These are phyloP conservation scores for Pleurotus cornucopiae DNA, from an alignment of 768 basidiomycete genomes.

Conservation along the genomic window DNA sequence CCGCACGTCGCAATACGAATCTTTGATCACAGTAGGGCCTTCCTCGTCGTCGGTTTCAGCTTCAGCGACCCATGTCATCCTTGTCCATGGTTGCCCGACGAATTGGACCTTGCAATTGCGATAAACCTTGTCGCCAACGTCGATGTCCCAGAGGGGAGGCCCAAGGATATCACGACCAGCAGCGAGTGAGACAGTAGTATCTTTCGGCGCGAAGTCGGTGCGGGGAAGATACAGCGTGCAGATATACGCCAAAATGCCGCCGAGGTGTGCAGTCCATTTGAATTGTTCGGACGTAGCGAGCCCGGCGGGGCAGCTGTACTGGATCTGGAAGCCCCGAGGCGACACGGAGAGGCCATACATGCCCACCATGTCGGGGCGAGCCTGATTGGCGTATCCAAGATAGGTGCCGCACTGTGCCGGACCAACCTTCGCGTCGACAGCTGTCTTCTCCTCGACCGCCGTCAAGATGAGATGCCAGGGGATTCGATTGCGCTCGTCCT, in stretches of 20 bases:
- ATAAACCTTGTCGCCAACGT: background rate
- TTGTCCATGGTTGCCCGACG: background rate
- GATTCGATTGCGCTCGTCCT: background rate
- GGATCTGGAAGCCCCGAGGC: slow-evolving; percentile 2
- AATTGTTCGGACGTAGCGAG: slow-evolving; percentile 17
- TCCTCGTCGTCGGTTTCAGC: background rate
- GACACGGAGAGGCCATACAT: slow-evolving; percentile 6
- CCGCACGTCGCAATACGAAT: background rate
- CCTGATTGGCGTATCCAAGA: slow-evolving; percentile 8
- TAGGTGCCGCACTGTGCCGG: slow-evolving; percentile 7
- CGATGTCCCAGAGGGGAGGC: background rate
- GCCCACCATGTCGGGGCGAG: slow-evolving; percentile 9
- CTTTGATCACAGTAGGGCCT: background rate
- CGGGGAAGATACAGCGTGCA: slow-evolving; percentile 1
- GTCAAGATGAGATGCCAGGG: slow-evolving; percentile 5
- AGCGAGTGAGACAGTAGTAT: background rate
- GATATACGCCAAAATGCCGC: background rate
- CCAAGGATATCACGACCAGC: background rate
- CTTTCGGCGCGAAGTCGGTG: background rate
- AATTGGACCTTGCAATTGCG: background rate
- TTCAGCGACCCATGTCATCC: background rate
- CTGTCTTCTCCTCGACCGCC: slow-evolving; percentile 3
- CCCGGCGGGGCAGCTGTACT: slow-evolving; percentile 6
- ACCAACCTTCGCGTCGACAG: background rate
- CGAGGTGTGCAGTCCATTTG: background rate